Conservation (phyloP, 2,329 filamentous ascomycete genomes). For the Sclerotinia nivalis region DNA sequence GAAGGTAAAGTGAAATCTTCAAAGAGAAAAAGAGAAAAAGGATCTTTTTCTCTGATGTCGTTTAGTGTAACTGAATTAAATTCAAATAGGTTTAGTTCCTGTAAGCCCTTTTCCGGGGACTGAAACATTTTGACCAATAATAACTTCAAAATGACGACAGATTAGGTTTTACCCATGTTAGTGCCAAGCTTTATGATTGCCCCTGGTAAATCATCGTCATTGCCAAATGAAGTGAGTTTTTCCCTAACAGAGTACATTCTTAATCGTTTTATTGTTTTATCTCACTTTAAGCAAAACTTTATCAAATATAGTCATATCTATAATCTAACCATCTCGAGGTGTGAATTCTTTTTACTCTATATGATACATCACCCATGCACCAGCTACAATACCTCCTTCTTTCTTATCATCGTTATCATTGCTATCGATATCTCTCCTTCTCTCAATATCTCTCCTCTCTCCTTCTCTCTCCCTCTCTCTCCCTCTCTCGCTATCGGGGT, state of each 20-base stretch:
- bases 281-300: neutral
- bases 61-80: conserved; percentile 1
- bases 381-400: neutral
- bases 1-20: neutral
- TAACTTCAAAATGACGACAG: neutral
- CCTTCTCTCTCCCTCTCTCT: neutral
- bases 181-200: neutral
- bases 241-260: neutral
- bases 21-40: neutral
- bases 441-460: neutral
- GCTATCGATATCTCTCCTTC: neutral
- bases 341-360: neutral
- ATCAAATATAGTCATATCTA: neutral
- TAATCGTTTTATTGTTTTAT: neutral
- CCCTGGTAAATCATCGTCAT: conserved; percentile 12
- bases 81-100: neutral
- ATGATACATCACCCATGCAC: neutral
- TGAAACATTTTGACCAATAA: conserved; percentile 17
- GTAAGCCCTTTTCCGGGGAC: conserved; percentile 13
- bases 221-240: conserved; percentile 16
- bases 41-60: conserved; percentile 17
- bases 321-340: neutral
- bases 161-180: neutral
- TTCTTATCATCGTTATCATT: neutral
- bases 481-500: neutral